Base-by-base conservation (phyloP, 2,329 filamentous ascomycete genomes). In the Diaporthe velutina region DNA sequence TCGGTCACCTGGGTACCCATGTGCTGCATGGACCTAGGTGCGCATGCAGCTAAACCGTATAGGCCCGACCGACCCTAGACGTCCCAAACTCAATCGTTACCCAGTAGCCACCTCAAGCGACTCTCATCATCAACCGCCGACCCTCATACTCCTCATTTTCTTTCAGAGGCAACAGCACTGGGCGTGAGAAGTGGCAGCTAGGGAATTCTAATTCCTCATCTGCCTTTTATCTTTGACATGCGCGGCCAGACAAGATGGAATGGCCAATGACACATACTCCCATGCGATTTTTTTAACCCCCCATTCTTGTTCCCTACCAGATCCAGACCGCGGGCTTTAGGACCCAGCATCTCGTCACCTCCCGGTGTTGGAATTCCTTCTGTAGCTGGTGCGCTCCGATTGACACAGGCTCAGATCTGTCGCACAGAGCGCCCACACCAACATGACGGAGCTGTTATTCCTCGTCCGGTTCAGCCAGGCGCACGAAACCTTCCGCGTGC, bases 381-480 rank as follows among this genome's bases (percentile, higher is more conserved):
- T 48, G 70, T 76, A 48, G 28, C 28, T 33, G 50, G 19, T 15
- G 57, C 30, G 17, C 22, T 4, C 10, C 30, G 38, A 45, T 92
- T 92, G 91, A 91, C 61, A 67, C 30, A 97, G 42, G 61, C 42
- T 45, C 42, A 67, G 45, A 22, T 67, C 61, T 35, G 35, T 9
- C 19, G 61, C 61, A n/a, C 30, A 30, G 30, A 52, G 42, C 45
- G n/a, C 13, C 33, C 38, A 52, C 45, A 35, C 64, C 64, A 38
- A 38, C 45, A 67, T 67, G 64, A 12, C 64, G 17, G 64, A 9
- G 8, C 30, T 40, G 1, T 38, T 38, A 17, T 98, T 94, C 81
- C 89, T 99, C 75, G 92, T 99, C 77, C 94, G 96, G 79, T 95
- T 98, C 82, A 93, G 93, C 58, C 97, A 98, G 84, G 88, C 90